A percentile compares a stretch with the other conserved stretches of the same genome.
These are phyloP conservation scores for Euclidium syriacum DNA, from an alignment of 345 rosid genomes.

Conservation along the genomic window DNA sequence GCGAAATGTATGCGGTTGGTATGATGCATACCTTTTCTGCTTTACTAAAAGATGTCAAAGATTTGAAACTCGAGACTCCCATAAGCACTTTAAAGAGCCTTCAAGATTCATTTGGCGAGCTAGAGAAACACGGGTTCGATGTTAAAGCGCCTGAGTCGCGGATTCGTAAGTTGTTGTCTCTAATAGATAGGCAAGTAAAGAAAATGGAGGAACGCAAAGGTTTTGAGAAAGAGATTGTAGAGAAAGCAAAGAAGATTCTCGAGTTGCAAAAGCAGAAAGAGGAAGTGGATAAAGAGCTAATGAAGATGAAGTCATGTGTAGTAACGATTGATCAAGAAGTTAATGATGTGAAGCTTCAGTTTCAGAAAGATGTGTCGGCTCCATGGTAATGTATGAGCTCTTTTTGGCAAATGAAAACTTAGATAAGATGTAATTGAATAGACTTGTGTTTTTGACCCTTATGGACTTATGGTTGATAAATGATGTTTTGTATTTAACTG, in stretches of 20 bases:
- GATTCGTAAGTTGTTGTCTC: conserved; percentile 35
- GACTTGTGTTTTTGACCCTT: too few relatives aligned
- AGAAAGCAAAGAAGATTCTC: not conserved
- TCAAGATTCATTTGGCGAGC: conserved; percentile 41
- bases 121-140: conserved; percentile 56
- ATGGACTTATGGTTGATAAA: too few relatives aligned
- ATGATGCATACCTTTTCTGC: conserved; percentile 46
- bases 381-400: too few relatives aligned
- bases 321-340: not conserved
- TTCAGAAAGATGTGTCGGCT: too few relatives aligned
- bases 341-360: not conserved
- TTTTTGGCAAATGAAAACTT: too few relatives aligned
- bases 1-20: conserved; percentile 62
- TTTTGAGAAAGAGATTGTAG: conserved; percentile 27
- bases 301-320: not conserved
- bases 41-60: conserved; percentile 45
- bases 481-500: too few relatives aligned
- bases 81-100: conserved; percentile 31
- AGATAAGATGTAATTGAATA: too few relatives aligned
- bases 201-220: conserved; percentile 17
- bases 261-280: not conserved
- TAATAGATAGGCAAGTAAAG: conserved; percentile 30
- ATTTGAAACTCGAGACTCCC: conserved; percentile 27
- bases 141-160: conserved; percentile 30
- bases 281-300: not conserved